These are phyloP conservation scores for Jatropha podagrica DNA, from an alignment of 441 rosid genomes.

Conservation along the genomic window DNA sequence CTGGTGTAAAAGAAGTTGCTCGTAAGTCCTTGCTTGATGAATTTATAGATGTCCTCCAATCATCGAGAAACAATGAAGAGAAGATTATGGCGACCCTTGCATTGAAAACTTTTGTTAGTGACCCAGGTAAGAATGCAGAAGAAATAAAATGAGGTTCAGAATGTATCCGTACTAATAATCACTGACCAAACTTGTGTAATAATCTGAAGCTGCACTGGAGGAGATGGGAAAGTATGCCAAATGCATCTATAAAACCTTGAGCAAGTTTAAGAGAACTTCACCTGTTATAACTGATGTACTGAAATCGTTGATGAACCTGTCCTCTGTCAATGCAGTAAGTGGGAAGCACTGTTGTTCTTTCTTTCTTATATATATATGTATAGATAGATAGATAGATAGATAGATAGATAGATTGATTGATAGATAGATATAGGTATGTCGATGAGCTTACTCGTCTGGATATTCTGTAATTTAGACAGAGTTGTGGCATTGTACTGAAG, in stretches of 20 bases:
- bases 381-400: too few species aligned
- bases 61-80: slow-evolving; percentile 62
- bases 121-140: slow-evolving; percentile 39
- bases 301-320: slow-evolving; percentile 56
- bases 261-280: slow-evolving; percentile 55
- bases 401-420: too few species aligned
- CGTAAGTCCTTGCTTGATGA: slow-evolving; percentile 53
- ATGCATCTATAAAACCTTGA: slow-evolving; percentile 49
- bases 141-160: neutral
- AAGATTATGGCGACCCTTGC: slow-evolving; percentile 63
- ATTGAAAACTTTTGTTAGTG: slow-evolving; percentile 51
- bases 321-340: slow-evolving; percentile 66
- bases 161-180: neutral
- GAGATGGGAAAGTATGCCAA: slow-evolving; percentile 58
- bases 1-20: slow-evolving; percentile 45
- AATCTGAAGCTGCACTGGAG: slow-evolving; percentile 45
- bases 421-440: too few species aligned
- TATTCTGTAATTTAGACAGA: slow-evolving; percentile 42
- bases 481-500: slow-evolving; percentile 54
- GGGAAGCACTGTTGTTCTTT: neutral
- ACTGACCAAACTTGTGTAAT: slow-evolving; percentile 5
- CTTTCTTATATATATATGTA: neutral
- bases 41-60: slow-evolving; percentile 59
- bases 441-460: neutral
- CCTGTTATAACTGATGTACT: slow-evolving; percentile 47